A percentile compares a stretch with the other conserved stretches of the same genome.
These are phyloP conservation scores for Sophora flavescens DNA, from an alignment of 306 rosid species.

Conservation along the genomic window DNA sequence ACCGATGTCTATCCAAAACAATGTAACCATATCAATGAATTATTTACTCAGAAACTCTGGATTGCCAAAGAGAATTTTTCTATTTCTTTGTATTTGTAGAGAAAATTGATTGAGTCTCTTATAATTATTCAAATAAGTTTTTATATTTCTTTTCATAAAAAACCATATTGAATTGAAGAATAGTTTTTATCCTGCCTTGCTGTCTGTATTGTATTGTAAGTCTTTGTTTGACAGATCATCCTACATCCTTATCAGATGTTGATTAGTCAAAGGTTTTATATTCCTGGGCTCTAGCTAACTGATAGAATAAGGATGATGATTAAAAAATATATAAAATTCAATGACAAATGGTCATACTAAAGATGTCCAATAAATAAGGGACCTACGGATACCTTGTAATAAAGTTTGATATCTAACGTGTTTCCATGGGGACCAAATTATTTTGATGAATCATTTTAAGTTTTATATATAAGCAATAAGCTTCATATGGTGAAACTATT, in stretches of 20 bases:
- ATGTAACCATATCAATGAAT: background rate
- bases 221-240: background rate
- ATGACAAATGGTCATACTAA: background rate
- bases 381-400: background rate
- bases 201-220: background rate
- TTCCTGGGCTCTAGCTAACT: background rate
- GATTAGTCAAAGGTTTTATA: background rate
- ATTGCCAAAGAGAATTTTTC: background rate
- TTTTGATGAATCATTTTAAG: background rate
- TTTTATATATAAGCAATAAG: too few species aligned
- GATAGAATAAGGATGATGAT: background rate
- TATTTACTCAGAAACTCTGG: background rate
- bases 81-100: background rate
- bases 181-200: background rate
- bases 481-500: too few species aligned
- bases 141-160: background rate
- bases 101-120: too few species aligned
- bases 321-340: background rate
- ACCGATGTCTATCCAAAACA: background rate
- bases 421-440: slow-evolving; percentile 22
- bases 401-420: background rate
- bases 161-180: background rate
- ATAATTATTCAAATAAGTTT: background rate
- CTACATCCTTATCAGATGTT: background rate
- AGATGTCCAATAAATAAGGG: background rate